Evolutionary conservation across 2,329 filamentous ascomycete genomes (phyloP), one percentile per base, ranked within the genome.

Genomic region (Penicillium psychrosexuale): DNA sequence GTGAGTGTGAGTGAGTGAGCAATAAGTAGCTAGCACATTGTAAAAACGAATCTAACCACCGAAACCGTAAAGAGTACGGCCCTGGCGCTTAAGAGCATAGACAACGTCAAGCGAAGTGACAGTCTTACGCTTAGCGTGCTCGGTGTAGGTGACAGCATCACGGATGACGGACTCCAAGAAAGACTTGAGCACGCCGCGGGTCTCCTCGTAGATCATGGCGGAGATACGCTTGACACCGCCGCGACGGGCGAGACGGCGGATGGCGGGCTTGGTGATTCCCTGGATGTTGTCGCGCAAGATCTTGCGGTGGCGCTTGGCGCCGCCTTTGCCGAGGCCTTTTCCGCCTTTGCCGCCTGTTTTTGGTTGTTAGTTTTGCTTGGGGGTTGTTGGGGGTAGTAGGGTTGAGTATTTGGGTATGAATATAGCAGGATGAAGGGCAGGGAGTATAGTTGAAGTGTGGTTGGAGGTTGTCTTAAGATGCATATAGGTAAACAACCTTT

Each of bases 141-240:
- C 88, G 60, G 88, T 90, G 81, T 90, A 90, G 72, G 88, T 90
- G 79, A 90, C 85, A 60, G 87, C 86, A 69, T 90, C 87, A 76
- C 87, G 84, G 72, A 91, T 91, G 76, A 91, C 88, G 70, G 85
- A 84, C 78, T 91, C 88, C 65, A 91, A 86, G 85, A 91, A 91
- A 74, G 87, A 85, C 84, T 91, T 91, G 69, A 91, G 83, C 65
- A 91, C 88, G 82, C 86, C 87, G 70, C 88, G 87, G 67, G 88
- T 91, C 81, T 91, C 86, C 73, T 89, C 87, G 80, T 90, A 90
- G 80, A 90, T 91, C 88, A 90, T 96, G 76, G 92, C 92, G 71
- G 92, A 96, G 74, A 97, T 97, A 96, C 92, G 92, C 90, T 97
- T 97, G 85, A 97, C 92, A 92, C 92, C 92, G 77, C 93, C 92